These are phyloP conservation scores for Phytophthora pinifolia DNA, from an alignment of 352 stramenopile species.

Conservation along the genomic window DNA sequence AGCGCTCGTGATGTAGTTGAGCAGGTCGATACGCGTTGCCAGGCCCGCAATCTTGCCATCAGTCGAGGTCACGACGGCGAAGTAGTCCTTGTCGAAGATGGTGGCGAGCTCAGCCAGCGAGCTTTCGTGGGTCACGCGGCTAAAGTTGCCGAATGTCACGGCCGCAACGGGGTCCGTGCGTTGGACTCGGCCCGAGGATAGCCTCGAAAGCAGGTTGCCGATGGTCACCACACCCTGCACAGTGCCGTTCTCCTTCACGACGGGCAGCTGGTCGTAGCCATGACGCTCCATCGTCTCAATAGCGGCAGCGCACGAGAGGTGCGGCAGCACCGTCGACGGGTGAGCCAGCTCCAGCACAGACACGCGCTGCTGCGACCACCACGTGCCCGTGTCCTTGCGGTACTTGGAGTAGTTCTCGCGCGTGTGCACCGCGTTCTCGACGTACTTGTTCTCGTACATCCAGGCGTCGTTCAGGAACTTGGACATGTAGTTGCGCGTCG, in stretches of 20 bases:
- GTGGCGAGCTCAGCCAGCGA: constrained; percentile 88
- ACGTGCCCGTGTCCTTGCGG: constrained; percentile 75
- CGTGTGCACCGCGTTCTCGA: constrained; percentile 67
- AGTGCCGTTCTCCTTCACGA: constrained; percentile 67
- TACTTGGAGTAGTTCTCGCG: constrained; percentile 71
- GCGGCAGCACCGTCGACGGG: constrained; percentile 85
- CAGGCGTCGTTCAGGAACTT: constrained; percentile 96
- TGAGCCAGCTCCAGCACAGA: constrained; percentile 71
- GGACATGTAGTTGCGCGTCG: constrained; percentile 97
- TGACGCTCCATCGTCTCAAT: constrained; percentile 93
- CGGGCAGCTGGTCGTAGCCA: constrained; percentile 81
- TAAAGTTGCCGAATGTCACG: constrained; percentile 95
- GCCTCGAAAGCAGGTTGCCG: constrained; percentile 92
- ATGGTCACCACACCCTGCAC: constrained; percentile 95
- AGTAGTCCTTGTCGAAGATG: constrained; percentile 97
- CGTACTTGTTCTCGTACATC: constrained; percentile 84
- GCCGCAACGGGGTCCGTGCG: constrained; percentile 80
- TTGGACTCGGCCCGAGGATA: constrained; percentile 86
- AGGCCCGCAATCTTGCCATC: constrained; percentile 88
- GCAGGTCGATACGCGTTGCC: constrained; percentile 95
- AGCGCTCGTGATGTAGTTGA: constrained; percentile 92
- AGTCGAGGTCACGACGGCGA: constrained; percentile 86
- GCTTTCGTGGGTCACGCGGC: constrained; percentile 86
- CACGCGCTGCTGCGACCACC: constrained; percentile 92
- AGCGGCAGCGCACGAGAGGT: constrained; percentile 89